Base-by-base conservation (phyloP, 2,329 filamentous ascomycete genomes). In the Raffaelea deltoideospora region DNA sequence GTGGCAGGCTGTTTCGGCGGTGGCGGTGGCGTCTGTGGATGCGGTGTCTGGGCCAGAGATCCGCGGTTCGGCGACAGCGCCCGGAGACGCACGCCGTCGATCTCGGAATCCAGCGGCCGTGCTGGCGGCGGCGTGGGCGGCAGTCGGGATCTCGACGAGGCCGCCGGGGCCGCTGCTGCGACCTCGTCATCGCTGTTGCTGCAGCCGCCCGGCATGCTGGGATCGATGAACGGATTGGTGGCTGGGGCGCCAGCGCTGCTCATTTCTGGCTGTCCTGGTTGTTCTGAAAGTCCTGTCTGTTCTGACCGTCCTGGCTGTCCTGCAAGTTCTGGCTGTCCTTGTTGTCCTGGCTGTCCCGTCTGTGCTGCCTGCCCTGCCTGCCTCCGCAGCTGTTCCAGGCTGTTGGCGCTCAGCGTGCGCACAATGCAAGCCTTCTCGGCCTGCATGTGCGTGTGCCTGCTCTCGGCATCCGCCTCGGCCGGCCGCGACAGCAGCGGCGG, bases 401-500 rank as follows among this genome's bases (percentile, higher is more conserved):
- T 72, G 52, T 61, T 68, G 42, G 67, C 67, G 31, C 70, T 76
- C 47, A 69, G 65, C 37, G 67, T 67, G 29, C 72, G 61, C 40
- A 67, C 65, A 39, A 77, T 72, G 35, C 62, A 69, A 39, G 68
- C 66, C 51, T 76, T 77, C 49, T 77, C 74, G 19, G 63, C 64
- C 48, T 74, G 68, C 61, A 78, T 69, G 22, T 64, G 15, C 11
- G 28, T 69, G 42, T 63, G 65, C 70, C 78, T 73, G 50, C 76
- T 64, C 8, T 37, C 41, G 18, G 79, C 75, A n/a, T 76, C 69
- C 3, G 67, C 67, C 0, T 72, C 72, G 19, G 66, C 67, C 37
- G 67, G 67, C 2, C 77, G 69, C 5, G 80, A 79, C 38, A 79
- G 82, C n/a, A 79, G 90, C 14, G 79, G 80, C 18, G 82, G 83